Conservation (phyloP, 495 filamentous ascomycete species). For the Beverwykella pulmonaria region DNA sequence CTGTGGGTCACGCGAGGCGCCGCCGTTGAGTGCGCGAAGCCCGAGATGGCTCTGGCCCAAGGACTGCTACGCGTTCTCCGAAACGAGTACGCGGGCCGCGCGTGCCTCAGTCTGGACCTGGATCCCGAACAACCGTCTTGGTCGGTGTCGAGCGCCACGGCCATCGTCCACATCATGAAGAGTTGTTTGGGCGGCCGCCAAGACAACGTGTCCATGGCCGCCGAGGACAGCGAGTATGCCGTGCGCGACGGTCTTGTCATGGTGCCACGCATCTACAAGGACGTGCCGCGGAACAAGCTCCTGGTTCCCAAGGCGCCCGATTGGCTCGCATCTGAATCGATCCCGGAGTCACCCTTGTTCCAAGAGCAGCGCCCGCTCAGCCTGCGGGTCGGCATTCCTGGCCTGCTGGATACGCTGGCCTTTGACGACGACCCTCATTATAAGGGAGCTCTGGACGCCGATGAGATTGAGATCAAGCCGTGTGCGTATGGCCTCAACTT, state of each 20-base stretch:
- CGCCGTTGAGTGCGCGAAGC: not conserved
- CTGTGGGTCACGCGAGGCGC: not conserved
- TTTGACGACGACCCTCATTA: not conserved
- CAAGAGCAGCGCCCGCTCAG: not conserved
- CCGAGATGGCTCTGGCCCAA: not conserved
- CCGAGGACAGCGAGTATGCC: not conserved
- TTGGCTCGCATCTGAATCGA: not conserved
- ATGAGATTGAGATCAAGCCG: not conserved
- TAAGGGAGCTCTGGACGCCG: not conserved
- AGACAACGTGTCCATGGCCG: too few species aligned
- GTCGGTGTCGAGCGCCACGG: not conserved
- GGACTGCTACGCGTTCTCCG: not conserved
- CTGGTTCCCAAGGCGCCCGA: not conserved
- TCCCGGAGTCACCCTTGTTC: not conserved
- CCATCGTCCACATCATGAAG: not conserved
- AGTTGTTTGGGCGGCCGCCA: too few species aligned
- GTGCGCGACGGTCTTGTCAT: not conserved
- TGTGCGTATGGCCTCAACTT: not conserved
- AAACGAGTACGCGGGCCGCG: not conserved
- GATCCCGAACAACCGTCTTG: not conserved
- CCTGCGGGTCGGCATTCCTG: not conserved
- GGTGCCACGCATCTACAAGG: not conserved
- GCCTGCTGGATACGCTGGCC: not conserved
- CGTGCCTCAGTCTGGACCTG: not conserved
- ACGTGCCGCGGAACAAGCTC: not conserved